A percentile compares a stretch with the other conserved stretches of the same genome.
phyloP scores from a whole-genome alignment of 441 rosid genomes.

The Manihot esculenta region DNA sequence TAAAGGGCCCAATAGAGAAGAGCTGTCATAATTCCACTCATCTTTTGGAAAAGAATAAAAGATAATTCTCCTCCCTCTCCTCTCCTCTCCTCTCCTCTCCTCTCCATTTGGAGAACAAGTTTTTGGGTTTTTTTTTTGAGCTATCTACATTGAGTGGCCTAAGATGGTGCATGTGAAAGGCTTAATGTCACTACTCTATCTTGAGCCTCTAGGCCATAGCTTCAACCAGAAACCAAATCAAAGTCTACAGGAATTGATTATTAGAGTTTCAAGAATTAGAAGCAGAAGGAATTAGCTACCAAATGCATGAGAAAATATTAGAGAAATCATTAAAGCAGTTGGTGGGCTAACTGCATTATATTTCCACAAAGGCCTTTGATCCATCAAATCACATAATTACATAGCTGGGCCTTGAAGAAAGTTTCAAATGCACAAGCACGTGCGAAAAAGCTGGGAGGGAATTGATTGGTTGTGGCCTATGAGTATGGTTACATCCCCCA shows the following conservation, averaged over 20 bases:
- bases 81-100: not conserved
- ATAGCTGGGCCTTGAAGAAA: slow-evolving; percentile 2
- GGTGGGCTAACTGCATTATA: no score
- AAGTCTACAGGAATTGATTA: not conserved
- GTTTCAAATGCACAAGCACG: slow-evolving; percentile 5
- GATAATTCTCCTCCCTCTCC: not conserved
- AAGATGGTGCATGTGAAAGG: not conserved
- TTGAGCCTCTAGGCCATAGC: not conserved
- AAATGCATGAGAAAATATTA: not conserved
- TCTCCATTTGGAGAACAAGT: not conserved
- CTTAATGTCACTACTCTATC: not conserved
- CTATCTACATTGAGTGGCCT: slow-evolving; percentile 5
- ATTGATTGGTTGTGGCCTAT: slow-evolving; percentile 1
- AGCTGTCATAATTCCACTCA: slow-evolving; percentile 4
- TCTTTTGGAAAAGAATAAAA: not conserved
- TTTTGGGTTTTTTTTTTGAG: no score
- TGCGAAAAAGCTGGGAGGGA: not conserved
- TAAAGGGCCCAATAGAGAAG: slow-evolving; percentile 26
- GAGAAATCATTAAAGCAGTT: not conserved
- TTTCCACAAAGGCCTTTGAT: not conserved
- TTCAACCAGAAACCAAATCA: not conserved
- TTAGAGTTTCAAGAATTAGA: not conserved
- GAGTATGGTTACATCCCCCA: not conserved
- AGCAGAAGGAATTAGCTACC: not conserved
- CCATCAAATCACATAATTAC: not conserved